Evolutionary conservation across 768 basidiomycete species (phyloP).

Genomic region (Rubroboletus pulcherrimus): DNA sequence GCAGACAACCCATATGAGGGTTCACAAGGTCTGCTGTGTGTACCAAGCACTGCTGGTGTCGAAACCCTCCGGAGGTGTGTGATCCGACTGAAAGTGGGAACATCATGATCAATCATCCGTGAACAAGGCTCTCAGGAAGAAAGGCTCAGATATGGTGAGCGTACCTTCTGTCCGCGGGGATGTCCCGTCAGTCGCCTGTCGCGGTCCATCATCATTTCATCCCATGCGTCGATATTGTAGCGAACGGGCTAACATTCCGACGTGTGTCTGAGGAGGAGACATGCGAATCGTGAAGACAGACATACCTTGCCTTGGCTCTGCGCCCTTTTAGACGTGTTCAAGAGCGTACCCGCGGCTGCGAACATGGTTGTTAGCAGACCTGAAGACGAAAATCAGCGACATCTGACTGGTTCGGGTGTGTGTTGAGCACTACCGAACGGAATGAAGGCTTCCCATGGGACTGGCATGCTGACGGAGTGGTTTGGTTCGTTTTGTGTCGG

Average conservation of each 20-base stretch:
- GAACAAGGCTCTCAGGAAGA: background rate
- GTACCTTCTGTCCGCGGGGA: slow-evolving; percentile 77
- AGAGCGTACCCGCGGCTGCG: slow-evolving; percentile 83
- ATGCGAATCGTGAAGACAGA: background rate
- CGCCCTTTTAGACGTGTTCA: slow-evolving; percentile 70
- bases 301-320: slow-evolving; percentile 90
- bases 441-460: slow-evolving; percentile 96
- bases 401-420: background rate
- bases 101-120: background rate
- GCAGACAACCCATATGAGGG: slow-evolving; percentile 21
- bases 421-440: slow-evolving; percentile 65
- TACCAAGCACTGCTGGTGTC: slow-evolving; percentile 73
- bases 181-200: slow-evolving; percentile 88
- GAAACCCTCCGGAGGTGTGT: slow-evolving; percentile 65
- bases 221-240: slow-evolving; percentile 86
- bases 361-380: slow-evolving; percentile 87
- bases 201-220: slow-evolving; percentile 93
- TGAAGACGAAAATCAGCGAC: slow-evolving; percentile 29
- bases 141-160: slow-evolving; percentile 25
- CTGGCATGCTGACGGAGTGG: slow-evolving; percentile 63
- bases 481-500: background rate
- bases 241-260: slow-evolving; percentile 61
- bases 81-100: slow-evolving; percentile 48
- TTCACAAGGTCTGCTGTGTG: slow-evolving; percentile 49
- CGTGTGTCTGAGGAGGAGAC: background rate